Percentiles rank a stretch among this genome's conserved stretches.
phyloP scores from a whole-genome alignment of 768 basidiomycete species.

The Termitomyces bulborhizus region DNA sequence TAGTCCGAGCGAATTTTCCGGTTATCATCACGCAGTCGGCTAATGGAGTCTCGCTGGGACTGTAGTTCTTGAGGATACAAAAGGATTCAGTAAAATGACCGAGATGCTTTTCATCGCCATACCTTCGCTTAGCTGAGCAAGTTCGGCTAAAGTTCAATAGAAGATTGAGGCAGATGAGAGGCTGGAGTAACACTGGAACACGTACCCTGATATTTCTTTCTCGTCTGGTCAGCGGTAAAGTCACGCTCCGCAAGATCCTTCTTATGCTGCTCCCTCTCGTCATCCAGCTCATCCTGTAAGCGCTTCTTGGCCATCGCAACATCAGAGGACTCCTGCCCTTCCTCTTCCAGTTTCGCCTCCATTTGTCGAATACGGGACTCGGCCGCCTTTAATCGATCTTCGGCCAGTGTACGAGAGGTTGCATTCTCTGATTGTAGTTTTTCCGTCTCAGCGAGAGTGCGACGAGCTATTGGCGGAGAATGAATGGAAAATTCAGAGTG shows the following conservation, averaged over 20 bases:
- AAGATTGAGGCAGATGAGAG: background rate
- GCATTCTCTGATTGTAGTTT: constrained; percentile 44
- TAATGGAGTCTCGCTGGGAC: constrained; percentile 71
- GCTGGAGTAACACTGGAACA: background rate
- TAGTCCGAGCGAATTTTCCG: constrained; percentile 72
- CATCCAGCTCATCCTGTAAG: constrained; percentile 71
- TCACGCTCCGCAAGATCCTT: constrained; percentile 79
- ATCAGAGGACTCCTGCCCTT: constrained; percentile 61
- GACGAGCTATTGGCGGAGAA: constrained; percentile 14
- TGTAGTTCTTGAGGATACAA: constrained; percentile 52
- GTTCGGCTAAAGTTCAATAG: constrained; percentile 45
- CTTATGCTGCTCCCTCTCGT: constrained; percentile 71
- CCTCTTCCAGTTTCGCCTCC: constrained; percentile 59
- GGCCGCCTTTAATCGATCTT: constrained; percentile 41
- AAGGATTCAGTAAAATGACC: background rate
- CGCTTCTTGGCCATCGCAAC: constrained; percentile 58
- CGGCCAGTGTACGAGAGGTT: constrained; percentile 45
- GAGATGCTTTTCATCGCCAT: background rate
- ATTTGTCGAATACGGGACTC: constrained; percentile 53
- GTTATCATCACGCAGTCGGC: constrained; percentile 73
- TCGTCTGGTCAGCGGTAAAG: constrained; percentile 72
- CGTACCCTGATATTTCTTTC: constrained; percentile 82
- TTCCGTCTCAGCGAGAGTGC: constrained; percentile 57
- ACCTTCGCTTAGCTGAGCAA: constrained; percentile 80
- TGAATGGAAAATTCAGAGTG: background rate